These are phyloP conservation scores for Oxyria digyna DNA, from an alignment of 148 eudicot species.

Conservation along the genomic window DNA sequence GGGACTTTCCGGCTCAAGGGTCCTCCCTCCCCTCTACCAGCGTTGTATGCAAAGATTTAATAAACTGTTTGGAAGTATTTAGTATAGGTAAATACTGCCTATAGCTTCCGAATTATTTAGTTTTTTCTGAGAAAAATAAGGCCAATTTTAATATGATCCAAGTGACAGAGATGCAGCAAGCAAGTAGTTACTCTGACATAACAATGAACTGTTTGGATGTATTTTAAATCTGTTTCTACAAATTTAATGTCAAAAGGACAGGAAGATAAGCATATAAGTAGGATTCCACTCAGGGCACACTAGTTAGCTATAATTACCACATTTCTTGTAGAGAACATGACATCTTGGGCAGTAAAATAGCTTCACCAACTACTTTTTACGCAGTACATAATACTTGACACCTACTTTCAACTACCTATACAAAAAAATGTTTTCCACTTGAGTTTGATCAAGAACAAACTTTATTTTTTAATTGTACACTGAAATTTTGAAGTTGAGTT, in stretches of 20 bases:
- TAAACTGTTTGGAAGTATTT: no score
- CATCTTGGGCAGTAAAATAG: background rate
- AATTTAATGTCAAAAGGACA: background rate
- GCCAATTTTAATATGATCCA: background rate
- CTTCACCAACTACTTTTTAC: background rate
- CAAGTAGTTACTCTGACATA: background rate
- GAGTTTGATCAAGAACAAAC: no score
- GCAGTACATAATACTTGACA: background rate
- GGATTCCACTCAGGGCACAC: background rate
- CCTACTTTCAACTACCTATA: no score
- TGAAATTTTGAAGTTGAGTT: background rate
- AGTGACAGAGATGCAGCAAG: background rate
- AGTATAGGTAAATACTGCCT: no score
- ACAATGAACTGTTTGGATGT: background rate
- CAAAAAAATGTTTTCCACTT: no score
- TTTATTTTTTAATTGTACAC: no score
- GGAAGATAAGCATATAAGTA: background rate
- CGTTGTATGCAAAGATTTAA: no score
- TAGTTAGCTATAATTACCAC: background rate
- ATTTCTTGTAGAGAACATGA: background rate
- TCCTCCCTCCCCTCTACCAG: no score
- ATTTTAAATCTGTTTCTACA: background rate
- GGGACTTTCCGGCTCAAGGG: no score
- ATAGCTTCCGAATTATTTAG: no score
- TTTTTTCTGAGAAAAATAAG: conserved; percentile 33